Conservation (phyloP, 768 basidiomycete species). For the Mycena olivaceomarginata region DNA sequence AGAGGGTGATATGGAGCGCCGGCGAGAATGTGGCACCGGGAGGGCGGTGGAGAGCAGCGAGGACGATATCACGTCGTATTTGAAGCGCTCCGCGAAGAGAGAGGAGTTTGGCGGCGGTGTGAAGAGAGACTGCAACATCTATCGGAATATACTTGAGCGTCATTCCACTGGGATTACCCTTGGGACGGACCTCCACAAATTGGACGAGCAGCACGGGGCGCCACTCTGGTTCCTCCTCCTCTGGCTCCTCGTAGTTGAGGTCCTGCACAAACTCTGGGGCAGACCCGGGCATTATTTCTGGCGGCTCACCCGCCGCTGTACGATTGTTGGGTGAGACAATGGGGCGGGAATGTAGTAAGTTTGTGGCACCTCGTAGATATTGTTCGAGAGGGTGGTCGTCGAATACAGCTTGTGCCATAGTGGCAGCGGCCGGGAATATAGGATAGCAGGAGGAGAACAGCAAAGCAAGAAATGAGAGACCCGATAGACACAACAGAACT, state of each 20-base stretch:
- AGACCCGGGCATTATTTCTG: conserved; percentile 76
- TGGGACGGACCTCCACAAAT: conserved; percentile 62
- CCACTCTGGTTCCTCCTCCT: conserved; percentile 56
- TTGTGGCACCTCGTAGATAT: conserved; percentile 77
- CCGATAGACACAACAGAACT: not conserved
- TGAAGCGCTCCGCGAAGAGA: conserved; percentile 86
- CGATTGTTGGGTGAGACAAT: conserved; percentile 4
- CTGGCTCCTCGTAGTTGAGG: conserved; percentile 54
- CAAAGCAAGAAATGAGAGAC: conserved; percentile 28
- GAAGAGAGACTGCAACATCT: conserved; percentile 64
- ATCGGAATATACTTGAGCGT: conserved; percentile 23
- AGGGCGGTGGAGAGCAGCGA: conserved; percentile 80
- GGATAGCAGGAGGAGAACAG: conserved; percentile 42
- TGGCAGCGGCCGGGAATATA: conserved; percentile 37
- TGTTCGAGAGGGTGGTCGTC: conserved; percentile 86
- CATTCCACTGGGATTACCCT: conserved; percentile 36
- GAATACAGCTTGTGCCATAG: conserved; percentile 87
- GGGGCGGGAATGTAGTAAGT: conserved; percentile 21
- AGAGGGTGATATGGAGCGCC: conserved; percentile 57
- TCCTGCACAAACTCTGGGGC: conserved; percentile 62
- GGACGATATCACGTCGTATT: conserved; percentile 89
- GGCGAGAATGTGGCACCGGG: conserved; percentile 60
- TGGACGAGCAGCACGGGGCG: conserved; percentile 58
- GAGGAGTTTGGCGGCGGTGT: conserved; percentile 60
- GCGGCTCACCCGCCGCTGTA: conserved; percentile 76